Evolutionary conservation across 768 basidiomycete genomes (phyloP).

Genomic region (Kwoniella sp.): DNA sequence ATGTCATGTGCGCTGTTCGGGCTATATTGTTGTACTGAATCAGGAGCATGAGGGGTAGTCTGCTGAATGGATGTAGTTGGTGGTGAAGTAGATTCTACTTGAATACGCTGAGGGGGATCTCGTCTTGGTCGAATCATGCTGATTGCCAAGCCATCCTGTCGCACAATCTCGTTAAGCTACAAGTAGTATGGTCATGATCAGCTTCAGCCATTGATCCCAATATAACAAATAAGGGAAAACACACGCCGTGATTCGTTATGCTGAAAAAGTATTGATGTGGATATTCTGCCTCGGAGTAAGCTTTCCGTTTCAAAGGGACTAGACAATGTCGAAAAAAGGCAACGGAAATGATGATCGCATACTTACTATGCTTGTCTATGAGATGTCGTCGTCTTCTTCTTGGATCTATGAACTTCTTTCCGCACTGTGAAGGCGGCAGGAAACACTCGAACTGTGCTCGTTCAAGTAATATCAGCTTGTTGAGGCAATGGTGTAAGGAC

Average conservation of each 20-base stretch:
- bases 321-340: neutral
- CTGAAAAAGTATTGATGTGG: conserved; percentile 90
- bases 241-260: conserved; percentile 79
- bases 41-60: neutral
- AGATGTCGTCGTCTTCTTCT: conserved; percentile 78
- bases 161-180: conserved; percentile 42
- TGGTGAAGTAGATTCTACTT: neutral
- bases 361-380: conserved; percentile 67
- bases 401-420: conserved; percentile 66
- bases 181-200: neutral
- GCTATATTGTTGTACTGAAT: neutral
- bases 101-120: conserved; percentile 2
- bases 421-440: conserved; percentile 63
- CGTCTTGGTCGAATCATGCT: conserved; percentile 39
- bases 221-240: too few species aligned
- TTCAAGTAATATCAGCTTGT: neutral
- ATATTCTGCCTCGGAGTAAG: conserved; percentile 59
- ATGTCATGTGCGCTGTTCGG: too few species aligned
- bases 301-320: neutral
- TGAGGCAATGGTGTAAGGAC: neutral
- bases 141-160: conserved; percentile 41
- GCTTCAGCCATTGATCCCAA: neutral
- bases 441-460: conserved; percentile 73
- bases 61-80: neutral
- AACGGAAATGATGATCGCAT: neutral